Evolutionary conservation across 768 basidiomycete species (phyloP).

Genomic region (Hirschioporus abietinus): DNA sequence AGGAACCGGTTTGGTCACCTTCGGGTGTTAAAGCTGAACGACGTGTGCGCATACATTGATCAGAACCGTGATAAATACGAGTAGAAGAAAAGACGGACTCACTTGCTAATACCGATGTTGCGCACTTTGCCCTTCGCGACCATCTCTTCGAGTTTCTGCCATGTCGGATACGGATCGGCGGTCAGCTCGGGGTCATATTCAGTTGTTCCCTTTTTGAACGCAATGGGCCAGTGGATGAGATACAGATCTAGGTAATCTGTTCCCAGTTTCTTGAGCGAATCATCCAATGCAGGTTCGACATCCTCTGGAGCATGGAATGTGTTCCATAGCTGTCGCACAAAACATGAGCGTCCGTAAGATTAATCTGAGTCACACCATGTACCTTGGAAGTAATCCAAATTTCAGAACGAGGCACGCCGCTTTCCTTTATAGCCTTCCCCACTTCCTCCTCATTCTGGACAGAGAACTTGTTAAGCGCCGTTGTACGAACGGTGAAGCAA

Average conservation of each 20-base stretch:
- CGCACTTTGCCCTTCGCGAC: slow-evolving; percentile 71
- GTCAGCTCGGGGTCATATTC: slow-evolving; percentile 52
- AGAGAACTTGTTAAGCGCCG: slow-evolving; percentile 7
- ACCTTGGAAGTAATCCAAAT: slow-evolving; percentile 67
- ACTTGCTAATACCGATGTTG: slow-evolving; percentile 87
- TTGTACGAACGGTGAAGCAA: not conserved
- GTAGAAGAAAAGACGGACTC: slow-evolving; percentile 18
- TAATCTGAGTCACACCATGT: too few species aligned
- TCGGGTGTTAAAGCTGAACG: slow-evolving; percentile 55
- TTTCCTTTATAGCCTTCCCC: slow-evolving; percentile 54
- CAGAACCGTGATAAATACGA: not conserved
- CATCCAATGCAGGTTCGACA: slow-evolving; percentile 61
- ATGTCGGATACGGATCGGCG: slow-evolving; percentile 69
- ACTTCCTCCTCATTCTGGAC: slow-evolving; percentile 67
- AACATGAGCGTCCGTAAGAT: too few species aligned
- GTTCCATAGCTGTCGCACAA: slow-evolving; percentile 61
- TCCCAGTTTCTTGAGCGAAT: slow-evolving; percentile 54
- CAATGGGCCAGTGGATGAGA: slow-evolving; percentile 79
- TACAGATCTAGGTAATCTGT: slow-evolving; percentile 77
- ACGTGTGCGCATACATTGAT: not conserved
- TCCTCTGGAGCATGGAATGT: slow-evolving; percentile 70
- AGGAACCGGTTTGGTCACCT: slow-evolving; percentile 20
- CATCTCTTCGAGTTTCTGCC: slow-evolving; percentile 75
- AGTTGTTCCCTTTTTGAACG: slow-evolving; percentile 50
- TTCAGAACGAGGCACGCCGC: slow-evolving; percentile 54